Percentiles rank a stretch among this genome's conserved stretches.
Evolutionary conservation across 1,284 basidiomycete genomes (phyloP).

Genomic region (Ceratobasidium sp.): DNA sequence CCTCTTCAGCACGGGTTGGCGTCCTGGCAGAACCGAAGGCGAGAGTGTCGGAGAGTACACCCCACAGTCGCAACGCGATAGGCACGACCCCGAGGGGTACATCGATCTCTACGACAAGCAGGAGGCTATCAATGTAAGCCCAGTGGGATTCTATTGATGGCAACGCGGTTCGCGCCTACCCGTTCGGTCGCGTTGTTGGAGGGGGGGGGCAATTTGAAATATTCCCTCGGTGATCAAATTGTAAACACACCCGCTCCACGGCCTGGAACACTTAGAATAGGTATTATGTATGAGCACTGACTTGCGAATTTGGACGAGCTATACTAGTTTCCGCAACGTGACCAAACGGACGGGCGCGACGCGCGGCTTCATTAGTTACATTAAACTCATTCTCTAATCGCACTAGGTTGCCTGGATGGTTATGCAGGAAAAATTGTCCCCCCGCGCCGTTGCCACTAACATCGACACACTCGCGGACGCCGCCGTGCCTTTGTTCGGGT

Average conservation of each 20-base stretch:
- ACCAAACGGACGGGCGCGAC: not conserved
- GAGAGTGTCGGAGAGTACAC: not conserved
- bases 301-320: too few relatives aligned
- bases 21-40: constrained; percentile 2
- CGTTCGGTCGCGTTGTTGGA: too few relatives aligned
- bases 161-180: too few relatives aligned
- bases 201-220: too few relatives aligned
- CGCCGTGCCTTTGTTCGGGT: constrained; percentile 22
- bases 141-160: not conserved
- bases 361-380: too few relatives aligned
- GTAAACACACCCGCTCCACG: too few relatives aligned
- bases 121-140: constrained; percentile 9
- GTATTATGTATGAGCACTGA: too few relatives aligned
- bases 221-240: too few relatives aligned
- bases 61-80: constrained; percentile 8
- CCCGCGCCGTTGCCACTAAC: constrained; percentile 4
- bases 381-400: too few relatives aligned
- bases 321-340: too few relatives aligned
- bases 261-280: too few relatives aligned
- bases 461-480: not conserved
- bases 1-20: constrained; percentile 13
- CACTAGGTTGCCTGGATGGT: constrained; percentile 4
- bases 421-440: constrained; percentile 5
- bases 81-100: constrained; percentile 3
- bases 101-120: constrained; percentile 8